phyloP scores from a whole-genome alignment of 2,329 filamentous ascomycete genomes.

The Phialophora tarda region DNA sequence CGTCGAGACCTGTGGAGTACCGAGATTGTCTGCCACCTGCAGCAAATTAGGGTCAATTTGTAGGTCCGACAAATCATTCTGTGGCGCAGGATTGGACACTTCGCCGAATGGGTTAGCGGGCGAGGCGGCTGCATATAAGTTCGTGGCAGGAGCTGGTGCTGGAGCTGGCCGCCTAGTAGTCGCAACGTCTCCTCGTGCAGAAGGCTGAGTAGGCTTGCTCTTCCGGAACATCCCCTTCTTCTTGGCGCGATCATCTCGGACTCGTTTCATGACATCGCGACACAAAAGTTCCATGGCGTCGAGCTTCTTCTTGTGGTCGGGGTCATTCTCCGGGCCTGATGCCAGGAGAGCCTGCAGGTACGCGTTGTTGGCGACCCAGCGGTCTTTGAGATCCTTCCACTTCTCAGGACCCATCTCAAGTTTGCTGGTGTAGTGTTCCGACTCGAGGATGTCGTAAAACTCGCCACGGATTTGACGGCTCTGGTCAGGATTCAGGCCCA shows the following conservation, averaged over 20 bases:
- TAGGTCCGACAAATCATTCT: constrained; percentile 51
- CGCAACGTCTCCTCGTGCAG: constrained; percentile 51
- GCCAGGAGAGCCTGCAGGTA: constrained; percentile 63
- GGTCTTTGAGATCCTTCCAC: constrained; percentile 72
- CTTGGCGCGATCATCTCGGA: constrained; percentile 69
- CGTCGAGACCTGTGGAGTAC: constrained; percentile 43
- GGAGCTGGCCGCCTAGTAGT: constrained; percentile 44
- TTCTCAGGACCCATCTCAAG: constrained; percentile 72
- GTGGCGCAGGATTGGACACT: constrained; percentile 19
- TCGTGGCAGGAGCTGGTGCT: constrained; percentile 40
- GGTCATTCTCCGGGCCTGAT: constrained; percentile 55
- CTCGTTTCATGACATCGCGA: constrained; percentile 77
- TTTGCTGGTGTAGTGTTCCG: constrained; percentile 73
- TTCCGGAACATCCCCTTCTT: constrained; percentile 46
- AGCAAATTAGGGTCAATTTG: constrained; percentile 69
- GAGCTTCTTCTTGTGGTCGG: constrained; percentile 61
- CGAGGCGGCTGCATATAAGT: constrained; percentile 26
- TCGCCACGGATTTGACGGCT: constrained; percentile 68
- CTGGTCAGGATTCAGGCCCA: constrained; percentile 72
- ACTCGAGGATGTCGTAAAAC: constrained; percentile 69
- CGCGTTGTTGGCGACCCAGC: constrained; percentile 67
- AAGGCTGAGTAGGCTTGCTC: constrained; percentile 41
- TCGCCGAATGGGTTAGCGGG: constrained; percentile 32
- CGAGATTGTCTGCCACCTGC: constrained; percentile 60
- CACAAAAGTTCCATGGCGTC: constrained; percentile 74